Evolutionary conservation across 371 early-diverging fungal species (phyloP).

Genomic region (Mortierella sp.): DNA sequence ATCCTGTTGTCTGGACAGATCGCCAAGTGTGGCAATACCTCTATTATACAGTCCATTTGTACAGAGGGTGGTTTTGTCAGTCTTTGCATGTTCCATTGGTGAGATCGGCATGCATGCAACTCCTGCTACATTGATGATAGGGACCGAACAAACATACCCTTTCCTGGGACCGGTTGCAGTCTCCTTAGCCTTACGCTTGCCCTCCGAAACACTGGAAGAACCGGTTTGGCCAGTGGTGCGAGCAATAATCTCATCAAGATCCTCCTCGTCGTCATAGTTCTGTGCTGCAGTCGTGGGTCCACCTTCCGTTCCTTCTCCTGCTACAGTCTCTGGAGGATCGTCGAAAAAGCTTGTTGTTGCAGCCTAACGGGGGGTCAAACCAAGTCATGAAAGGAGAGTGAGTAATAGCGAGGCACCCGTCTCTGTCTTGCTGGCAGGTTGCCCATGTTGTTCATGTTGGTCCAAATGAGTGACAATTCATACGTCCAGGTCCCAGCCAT

Average conservation of each 20-base stretch:
- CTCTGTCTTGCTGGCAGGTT: no score
- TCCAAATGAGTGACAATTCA: no score
- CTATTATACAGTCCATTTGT: no score
- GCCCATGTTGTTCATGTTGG: no score
- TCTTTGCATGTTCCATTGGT: no score
- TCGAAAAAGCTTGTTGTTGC: conserved; percentile 67
- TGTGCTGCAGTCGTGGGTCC: conserved; percentile 31
- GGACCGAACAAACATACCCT: conserved; percentile 44
- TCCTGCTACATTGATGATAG: no score
- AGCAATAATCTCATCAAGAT: conserved; percentile 21
- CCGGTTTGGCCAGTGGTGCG: conserved; percentile 7
- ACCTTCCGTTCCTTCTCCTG: conserved; percentile 7
- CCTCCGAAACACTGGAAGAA: conserved; percentile 14
- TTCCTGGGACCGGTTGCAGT: conserved; percentile 29
- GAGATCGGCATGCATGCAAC: no score
- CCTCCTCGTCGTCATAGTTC: conserved; percentile 41
- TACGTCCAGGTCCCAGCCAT: conserved; percentile 81
- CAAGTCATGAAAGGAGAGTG: neutral
- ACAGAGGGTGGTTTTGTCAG: no score
- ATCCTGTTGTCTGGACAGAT: conserved; percentile 58
- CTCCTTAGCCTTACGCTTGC: conserved; percentile 37
- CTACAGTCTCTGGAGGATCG: conserved; percentile 38
- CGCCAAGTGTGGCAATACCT: conserved; percentile 73
- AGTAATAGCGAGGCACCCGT: neutral
- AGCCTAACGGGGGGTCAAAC: conserved; percentile 22